Evolutionary conservation across 306 rosid species (phyloP).

Genomic region (Comarum palustre): DNA sequence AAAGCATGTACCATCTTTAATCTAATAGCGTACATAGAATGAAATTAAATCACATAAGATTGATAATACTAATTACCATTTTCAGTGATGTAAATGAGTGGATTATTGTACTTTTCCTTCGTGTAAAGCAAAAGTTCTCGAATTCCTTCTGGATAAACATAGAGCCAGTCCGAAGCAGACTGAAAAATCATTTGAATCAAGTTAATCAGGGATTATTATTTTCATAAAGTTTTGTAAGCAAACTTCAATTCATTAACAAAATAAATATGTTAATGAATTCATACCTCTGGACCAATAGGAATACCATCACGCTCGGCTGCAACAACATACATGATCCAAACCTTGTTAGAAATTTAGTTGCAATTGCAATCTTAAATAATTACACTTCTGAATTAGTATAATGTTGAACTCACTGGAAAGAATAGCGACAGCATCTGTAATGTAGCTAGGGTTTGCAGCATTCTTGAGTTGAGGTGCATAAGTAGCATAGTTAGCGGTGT

Average conservation of each 20-base stretch:
- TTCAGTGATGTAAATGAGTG: constrained; percentile 36
- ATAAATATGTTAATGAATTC: not conserved
- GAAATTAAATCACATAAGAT: too few relatives aligned
- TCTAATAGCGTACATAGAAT: not conserved
- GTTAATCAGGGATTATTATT: not conserved
- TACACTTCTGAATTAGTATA: not conserved
- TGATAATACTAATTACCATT: constrained; percentile 28
- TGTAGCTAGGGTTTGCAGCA: constrained; percentile 26
- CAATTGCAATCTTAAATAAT: not conserved
- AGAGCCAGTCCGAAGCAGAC: constrained; percentile 31
- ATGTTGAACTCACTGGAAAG: constrained; percentile 30
- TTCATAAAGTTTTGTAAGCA: not conserved
- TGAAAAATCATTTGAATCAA: not conserved
- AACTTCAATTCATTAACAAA: not conserved
- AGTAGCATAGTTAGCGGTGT: constrained; percentile 41
- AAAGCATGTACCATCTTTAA: not conserved
- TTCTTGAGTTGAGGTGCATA: constrained; percentile 21
- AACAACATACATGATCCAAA: not conserved
- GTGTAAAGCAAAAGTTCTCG: constrained; percentile 28
- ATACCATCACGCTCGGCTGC: constrained; percentile 42
- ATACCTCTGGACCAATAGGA: constrained; percentile 45
- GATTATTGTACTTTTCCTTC: constrained; percentile 31
- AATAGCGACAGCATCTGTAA: constrained; percentile 32
- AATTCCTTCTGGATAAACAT: constrained; percentile 29
- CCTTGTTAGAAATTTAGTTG: not conserved